Base-by-base conservation (phyloP, 106 monocot genomes). In the Triglochin maritima region DNA sequence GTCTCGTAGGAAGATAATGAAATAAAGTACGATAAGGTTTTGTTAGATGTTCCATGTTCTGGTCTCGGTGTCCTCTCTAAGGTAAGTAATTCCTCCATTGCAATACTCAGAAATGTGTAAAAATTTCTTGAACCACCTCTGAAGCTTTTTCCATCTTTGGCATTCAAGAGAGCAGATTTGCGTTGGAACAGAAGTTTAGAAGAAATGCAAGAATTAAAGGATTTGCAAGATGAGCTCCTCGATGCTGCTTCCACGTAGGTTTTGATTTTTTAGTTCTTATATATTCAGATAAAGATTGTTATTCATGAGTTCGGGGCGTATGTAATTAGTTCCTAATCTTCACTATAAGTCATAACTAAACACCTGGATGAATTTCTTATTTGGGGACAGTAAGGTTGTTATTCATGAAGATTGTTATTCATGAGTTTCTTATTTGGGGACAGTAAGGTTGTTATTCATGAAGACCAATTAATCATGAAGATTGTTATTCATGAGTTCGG, bases 21-120 rank as follows among this genome's bases (percentile, higher is more conserved):
- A 44, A 17, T 76, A 12, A 81, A 83, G 66, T 68, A 67, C 65
- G 95, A 96, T 78, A 96, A 91, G 77, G 90, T 96, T 11, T 71
- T 96, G 56, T 72, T 96, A 60, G 95, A 96, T 74, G 88, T 75
- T 72, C 95, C 95, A 6, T 96, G 95, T 68, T 96, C 95, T 74
- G 95, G 95, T 58, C 69, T 96, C 7, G 95, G 95, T 55, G 95
- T 96, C 51, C 90, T 96, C 48, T 85, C 95, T 48, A 96, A 96
- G 87, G 95, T 96, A 80, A 49, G 56, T 53, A 51, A 12, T 17
- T 57, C 7, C 13, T 63, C 45, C 5, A 44, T 4, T 63, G 41
- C 52, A 52, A 11, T 11, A 52, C 9, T 52, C 52, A 52, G 29
- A 29, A 29, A 29, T 29, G 29, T 29, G 29, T 29, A 29, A 0